Percentiles rank a stretch among this genome's conserved stretches.
Evolutionary conservation across 2,329 filamentous ascomycete genomes (phyloP).

Genomic region (Ascochyta fabae): DNA sequence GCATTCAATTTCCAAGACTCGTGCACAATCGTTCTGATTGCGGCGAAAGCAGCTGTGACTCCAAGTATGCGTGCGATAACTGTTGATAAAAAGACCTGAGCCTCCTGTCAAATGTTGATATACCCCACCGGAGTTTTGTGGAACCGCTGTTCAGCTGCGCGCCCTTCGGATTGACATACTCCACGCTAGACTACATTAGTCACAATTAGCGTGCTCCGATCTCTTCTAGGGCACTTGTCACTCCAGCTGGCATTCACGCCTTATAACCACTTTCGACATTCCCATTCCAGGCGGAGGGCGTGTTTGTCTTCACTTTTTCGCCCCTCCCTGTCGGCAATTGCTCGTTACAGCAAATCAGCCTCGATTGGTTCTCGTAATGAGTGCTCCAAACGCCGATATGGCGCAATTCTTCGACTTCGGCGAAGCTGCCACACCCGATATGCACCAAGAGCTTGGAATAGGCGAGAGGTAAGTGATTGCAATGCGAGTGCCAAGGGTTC

Average conservation of each 20-base stretch:
- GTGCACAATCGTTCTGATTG: background rate
- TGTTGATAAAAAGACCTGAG: background rate
- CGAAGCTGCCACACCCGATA: conserved; percentile 44
- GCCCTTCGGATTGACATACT: conserved; percentile 17
- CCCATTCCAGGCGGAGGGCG: conserved; percentile 21
- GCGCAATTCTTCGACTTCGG: conserved; percentile 49
- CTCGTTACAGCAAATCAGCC: background rate
- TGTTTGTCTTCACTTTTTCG: conserved; percentile 18
- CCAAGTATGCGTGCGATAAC: background rate
- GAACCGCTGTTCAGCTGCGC: conserved; percentile 10
- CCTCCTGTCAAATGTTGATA: conserved; percentile 1
- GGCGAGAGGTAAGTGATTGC: conserved; percentile 22
- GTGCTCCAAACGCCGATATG: conserved; percentile 42
- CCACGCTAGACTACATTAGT: conserved; percentile 3
- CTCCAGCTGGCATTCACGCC: conserved; percentile 26
- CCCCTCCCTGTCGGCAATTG: background rate
- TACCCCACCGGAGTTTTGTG: conserved; percentile 11
- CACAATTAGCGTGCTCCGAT: conserved; percentile 10
- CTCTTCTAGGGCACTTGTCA: conserved; percentile 14
- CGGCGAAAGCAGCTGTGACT: background rate
- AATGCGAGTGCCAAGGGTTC: no score
- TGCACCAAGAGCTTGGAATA: conserved; percentile 18
- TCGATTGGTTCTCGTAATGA: conserved; percentile 28
- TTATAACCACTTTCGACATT: conserved; percentile 24
- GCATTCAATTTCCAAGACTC: background rate